Conservation (phyloP, 108 stramenopile genomes). For the Nitzschia sp. region DNA sequence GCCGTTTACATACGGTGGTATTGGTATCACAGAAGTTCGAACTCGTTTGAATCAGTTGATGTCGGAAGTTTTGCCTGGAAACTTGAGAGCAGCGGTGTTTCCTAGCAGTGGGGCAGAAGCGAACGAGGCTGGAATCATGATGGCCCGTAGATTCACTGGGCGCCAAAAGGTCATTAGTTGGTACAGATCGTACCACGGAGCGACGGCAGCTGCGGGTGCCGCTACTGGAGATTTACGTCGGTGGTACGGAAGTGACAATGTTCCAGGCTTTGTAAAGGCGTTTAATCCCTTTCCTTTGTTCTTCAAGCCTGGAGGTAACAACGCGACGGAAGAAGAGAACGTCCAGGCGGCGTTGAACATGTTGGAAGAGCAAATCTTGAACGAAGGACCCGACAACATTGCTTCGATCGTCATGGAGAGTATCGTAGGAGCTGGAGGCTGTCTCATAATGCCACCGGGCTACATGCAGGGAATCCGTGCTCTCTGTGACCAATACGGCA, state of each 20-base stretch:
- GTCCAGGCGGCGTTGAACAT: slow-evolving; percentile 48
- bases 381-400: slow-evolving; percentile 69
- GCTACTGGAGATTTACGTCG: slow-evolving; percentile 86
- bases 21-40: slow-evolving; percentile 58
- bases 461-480: slow-evolving; percentile 80
- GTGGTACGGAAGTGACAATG: slow-evolving; percentile 45
- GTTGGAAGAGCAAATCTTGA: slow-evolving; percentile 73
- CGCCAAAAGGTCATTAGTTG: slow-evolving; percentile 59
- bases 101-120: slow-evolving; percentile 95
- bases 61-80: slow-evolving; percentile 57
- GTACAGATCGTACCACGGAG: slow-evolving; percentile 92
- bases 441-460: slow-evolving; percentile 67
- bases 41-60: slow-evolving; percentile 58
- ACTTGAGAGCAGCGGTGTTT: slow-evolving; percentile 85
- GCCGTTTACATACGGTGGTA: slow-evolving; percentile 63
- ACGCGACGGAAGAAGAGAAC: slow-evolving; percentile 47
- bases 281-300: slow-evolving; percentile 64
- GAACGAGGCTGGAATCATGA: slow-evolving; percentile 96
- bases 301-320: slow-evolving; percentile 47
- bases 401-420: slow-evolving; percentile 94
- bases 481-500: slow-evolving; percentile 87
- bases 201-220: slow-evolving; percentile 87
- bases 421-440: slow-evolving; percentile 94
- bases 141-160: slow-evolving; percentile 86
- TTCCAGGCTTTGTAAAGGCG: slow-evolving; percentile 62